A percentile compares a stretch with the other conserved stretches of the same genome.
phyloP scores from a whole-genome alignment of 2,329 filamentous ascomycete species.

The Fusarium armeniacum region DNA sequence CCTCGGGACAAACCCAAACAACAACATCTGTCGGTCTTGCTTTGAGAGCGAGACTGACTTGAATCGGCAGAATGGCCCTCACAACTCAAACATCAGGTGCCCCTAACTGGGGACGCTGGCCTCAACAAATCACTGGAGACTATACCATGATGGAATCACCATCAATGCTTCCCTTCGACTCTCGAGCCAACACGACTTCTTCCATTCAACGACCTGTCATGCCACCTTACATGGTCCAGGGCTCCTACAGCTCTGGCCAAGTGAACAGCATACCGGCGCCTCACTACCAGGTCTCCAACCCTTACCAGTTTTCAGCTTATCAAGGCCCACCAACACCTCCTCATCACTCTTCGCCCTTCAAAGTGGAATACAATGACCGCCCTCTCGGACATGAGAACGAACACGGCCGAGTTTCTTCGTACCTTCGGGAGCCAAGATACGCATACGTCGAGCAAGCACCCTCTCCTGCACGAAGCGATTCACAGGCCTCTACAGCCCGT shows the following conservation, averaged over 20 bases:
- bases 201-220: constrained; percentile 61
- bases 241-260: constrained; percentile 60
- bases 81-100: constrained; percentile 61
- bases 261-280: constrained; percentile 59
- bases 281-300: constrained; percentile 59
- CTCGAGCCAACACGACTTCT: constrained; percentile 56
- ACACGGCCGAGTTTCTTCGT: constrained; percentile 44
- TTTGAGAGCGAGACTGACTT: constrained; percentile 45
- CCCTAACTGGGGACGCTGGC: constrained; percentile 69
- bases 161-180: constrained; percentile 65
- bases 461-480: constrained; percentile 54
- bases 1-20: constrained; percentile 10
- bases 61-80: constrained; percentile 60
- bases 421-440: constrained; percentile 48
- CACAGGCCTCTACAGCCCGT: constrained; percentile 48
- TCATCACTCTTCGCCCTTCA: constrained; percentile 54
- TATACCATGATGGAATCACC: constrained; percentile 65
- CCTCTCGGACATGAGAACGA: constrained; percentile 46
- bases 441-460: constrained; percentile 54
- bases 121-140: constrained; percentile 63
- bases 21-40: constrained; percentile 45
- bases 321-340: constrained; percentile 55
- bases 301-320: constrained; percentile 62
- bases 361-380: constrained; percentile 54
- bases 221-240: constrained; percentile 62